A percentile compares a stretch with the other conserved stretches of the same genome.
Conservation (phyloP, 352 stramenopile species). For the Globisporangium ultimum region DNA sequence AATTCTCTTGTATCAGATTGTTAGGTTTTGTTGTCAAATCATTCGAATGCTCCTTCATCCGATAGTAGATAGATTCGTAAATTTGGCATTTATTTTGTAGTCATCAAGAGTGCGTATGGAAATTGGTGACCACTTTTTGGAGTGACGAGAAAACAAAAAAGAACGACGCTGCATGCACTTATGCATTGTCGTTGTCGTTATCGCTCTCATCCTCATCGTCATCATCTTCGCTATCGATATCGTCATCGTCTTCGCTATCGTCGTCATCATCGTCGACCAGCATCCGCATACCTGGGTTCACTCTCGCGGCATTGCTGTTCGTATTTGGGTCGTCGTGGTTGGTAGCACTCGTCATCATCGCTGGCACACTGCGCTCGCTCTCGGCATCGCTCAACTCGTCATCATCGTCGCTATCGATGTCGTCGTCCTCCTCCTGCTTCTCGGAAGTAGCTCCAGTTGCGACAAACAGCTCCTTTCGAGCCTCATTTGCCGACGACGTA, state of each 20-base stretch:
- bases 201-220: too few species aligned
- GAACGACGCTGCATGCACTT: not conserved
- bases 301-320: not conserved
- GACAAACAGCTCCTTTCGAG: constrained; percentile 24
- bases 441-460: constrained; percentile 3
- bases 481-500: not conserved
- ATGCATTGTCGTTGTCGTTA: constrained; percentile 11
- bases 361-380: constrained; percentile 5
- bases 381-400: constrained; percentile 10
- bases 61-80: too few species aligned
- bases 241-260: constrained; percentile 12
- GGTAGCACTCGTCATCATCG: not conserved
- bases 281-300: constrained; percentile 15
- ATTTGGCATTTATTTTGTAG: too few species aligned
- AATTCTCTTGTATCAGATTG: too few species aligned
- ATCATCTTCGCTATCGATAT: constrained; percentile 15
- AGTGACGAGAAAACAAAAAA: too few species aligned
- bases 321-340: not conserved
- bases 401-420: constrained; percentile 33
- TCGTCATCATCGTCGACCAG: constrained; percentile 23
- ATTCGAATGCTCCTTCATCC: too few species aligned
- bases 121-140: too few species aligned
- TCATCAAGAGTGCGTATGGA: too few species aligned
- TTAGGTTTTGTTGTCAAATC: too few species aligned
- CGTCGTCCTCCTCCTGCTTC: constrained; percentile 18